Percentiles rank a stretch among this genome's conserved stretches.
phyloP scores from a whole-genome alignment of 2,329 filamentous ascomycete species.

The Trichoderma koningiopsis region DNA sequence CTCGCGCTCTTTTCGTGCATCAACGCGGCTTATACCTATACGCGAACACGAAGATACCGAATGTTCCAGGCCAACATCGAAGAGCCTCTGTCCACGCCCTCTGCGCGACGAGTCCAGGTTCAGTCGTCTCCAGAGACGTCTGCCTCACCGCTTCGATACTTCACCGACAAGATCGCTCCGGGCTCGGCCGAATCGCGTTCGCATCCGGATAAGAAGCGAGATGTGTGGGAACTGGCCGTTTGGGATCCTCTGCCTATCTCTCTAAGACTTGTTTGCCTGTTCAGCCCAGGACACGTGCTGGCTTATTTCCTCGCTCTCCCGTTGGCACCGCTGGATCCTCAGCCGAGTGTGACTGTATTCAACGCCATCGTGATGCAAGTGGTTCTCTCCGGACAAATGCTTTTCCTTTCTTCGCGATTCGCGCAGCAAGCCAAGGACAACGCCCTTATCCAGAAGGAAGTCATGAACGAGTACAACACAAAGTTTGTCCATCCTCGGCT shows the following conservation, averaged over 20 bases:
- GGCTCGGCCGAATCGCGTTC: conserved; percentile 79
- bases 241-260: conserved; percentile 92
- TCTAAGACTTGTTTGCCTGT: conserved; percentile 80
- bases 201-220: conserved; percentile 76
- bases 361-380: conserved; percentile 76
- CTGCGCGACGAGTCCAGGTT: conserved; percentile 83
- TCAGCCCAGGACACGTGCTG: conserved; percentile 91
- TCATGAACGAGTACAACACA: conserved; percentile 91
- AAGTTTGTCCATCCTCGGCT: conserved; percentile 92
- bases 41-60: conserved; percentile 81
- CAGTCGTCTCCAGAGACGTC: conserved; percentile 77
- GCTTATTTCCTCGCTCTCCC: conserved; percentile 89
- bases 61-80: conserved; percentile 89
- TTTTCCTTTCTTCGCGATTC: conserved; percentile 72
- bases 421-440: conserved; percentile 84
- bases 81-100: conserved; percentile 73
- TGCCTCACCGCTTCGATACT: conserved; percentile 71
- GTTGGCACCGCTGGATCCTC: conserved; percentile 70
- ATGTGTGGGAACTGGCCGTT: conserved; percentile 92
- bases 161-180: conserved; percentile 67
- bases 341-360: conserved; percentile 83
- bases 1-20: conserved; percentile 66
- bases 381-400: conserved; percentile 76
- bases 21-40: conserved; percentile 83
- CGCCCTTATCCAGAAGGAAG: conserved; percentile 83